Evolutionary conservation across 2,329 filamentous ascomycete genomes (phyloP).

Genomic region (Ophiostoma sp.): DNA sequence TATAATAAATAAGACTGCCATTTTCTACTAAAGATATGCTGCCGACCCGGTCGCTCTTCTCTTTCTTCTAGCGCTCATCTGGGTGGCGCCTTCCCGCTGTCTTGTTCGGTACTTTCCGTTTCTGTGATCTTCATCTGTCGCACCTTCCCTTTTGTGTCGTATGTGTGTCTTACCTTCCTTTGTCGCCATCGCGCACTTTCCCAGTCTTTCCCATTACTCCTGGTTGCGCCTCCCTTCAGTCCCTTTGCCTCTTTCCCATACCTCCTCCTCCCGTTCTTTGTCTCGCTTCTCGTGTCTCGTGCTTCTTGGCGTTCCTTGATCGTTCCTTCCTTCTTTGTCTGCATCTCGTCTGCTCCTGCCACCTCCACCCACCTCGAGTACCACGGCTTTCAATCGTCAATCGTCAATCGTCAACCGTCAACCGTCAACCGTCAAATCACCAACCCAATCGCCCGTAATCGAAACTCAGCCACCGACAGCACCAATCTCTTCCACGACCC

Average conservation of each 20-base stretch:
- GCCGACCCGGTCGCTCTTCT: too few species aligned
- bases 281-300: too few species aligned
- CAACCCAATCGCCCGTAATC: too few species aligned
- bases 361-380: too few species aligned
- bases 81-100: not conserved
- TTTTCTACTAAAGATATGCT: too few species aligned
- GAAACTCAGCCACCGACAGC: not conserved
- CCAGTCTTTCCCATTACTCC: not conserved
- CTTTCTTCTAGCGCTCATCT: too few species aligned
- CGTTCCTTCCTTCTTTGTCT: not conserved
- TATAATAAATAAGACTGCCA: too few species aligned
- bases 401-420: too few species aligned
- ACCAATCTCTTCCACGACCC: not conserved
- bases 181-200: slow-evolving; percentile 3
- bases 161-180: not conserved
- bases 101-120: not conserved
- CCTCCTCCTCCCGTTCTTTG: too few species aligned
- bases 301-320: not conserved
- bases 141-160: not conserved
- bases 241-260: too few species aligned
- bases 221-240: too few species aligned
- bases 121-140: not conserved
- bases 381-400: not conserved
- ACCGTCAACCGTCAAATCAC: too few species aligned
- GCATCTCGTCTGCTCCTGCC: not conserved